Conservation (phyloP, 495 filamentous ascomycete genomes). For the Neurospora hispaniola region DNA sequence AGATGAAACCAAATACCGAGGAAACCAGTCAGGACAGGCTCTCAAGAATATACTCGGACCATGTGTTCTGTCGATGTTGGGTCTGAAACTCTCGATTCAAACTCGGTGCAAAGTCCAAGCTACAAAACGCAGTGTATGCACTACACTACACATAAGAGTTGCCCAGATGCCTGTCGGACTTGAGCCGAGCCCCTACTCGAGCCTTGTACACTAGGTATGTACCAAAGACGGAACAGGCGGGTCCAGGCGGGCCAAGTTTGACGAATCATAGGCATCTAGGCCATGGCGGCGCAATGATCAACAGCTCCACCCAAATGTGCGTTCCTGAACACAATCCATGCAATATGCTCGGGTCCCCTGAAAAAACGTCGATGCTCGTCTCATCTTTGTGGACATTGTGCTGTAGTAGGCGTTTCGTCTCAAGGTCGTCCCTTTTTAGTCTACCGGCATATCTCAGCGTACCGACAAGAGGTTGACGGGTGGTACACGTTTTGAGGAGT, state of each 20-base stretch:
- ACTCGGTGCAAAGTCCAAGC: background rate
- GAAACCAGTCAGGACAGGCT: background rate
- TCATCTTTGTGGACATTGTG: background rate
- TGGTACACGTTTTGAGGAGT: background rate
- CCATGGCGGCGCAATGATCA: background rate
- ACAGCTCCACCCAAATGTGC: background rate
- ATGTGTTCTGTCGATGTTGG: conserved; percentile 20
- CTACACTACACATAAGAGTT: background rate
- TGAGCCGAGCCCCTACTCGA: background rate
- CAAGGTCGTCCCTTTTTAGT: background rate
- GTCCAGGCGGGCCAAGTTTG: background rate
- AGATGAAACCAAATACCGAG: background rate
- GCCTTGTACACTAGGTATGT: background rate
- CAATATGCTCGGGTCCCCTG: background rate
- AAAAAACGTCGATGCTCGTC: background rate
- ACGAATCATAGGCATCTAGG: background rate
- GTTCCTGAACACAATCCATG: background rate
- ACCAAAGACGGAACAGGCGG: background rate
- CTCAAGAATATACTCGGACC: background rate
- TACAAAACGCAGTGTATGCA: background rate
- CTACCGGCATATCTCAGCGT: background rate
- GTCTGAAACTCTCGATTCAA: conserved; percentile 20
- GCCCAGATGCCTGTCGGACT: background rate
- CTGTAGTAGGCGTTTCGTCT: background rate
- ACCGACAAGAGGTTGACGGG: background rate